Conservation (phyloP, 208 protist species). For the Trypanosoma boissoni region DNA sequence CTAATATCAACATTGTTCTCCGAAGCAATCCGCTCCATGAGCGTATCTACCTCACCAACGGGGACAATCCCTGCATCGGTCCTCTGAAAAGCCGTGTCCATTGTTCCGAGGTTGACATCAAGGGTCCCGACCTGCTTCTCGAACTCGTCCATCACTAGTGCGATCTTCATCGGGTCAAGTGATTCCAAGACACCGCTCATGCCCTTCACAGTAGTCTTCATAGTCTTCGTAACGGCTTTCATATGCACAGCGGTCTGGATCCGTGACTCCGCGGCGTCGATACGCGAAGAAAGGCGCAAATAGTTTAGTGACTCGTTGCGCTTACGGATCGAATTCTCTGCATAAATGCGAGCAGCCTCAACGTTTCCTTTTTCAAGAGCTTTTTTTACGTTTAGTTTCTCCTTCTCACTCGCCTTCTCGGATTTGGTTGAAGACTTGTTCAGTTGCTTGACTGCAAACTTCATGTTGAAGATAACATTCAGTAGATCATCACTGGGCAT, state of each 20-base stretch:
- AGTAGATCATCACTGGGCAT: conserved; percentile 72
- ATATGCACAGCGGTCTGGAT: conserved; percentile 95
- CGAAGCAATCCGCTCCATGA: conserved; percentile 94
- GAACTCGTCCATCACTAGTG: conserved; percentile 96
- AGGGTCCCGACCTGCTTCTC: conserved; percentile 96
- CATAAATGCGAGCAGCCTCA: conserved; percentile 98
- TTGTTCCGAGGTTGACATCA: conserved; percentile 91
- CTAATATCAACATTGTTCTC: conserved; percentile 93
- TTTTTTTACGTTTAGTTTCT: conserved; percentile 92
- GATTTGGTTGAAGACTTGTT: conserved; percentile 75
- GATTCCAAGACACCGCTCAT: conserved; percentile 94
- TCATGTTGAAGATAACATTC: conserved; percentile 95
- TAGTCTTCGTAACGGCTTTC: conserved; percentile 89
- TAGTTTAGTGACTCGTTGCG: conserved; percentile 96
- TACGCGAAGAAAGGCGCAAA: conserved; percentile 91
- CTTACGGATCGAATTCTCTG: conserved; percentile 97
- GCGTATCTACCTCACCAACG: conserved; percentile 81
- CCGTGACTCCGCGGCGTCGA: conserved; percentile 95
- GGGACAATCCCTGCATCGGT: conserved; percentile 89
- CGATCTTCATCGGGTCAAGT: conserved; percentile 93
- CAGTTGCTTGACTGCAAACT: conserved; percentile 95
- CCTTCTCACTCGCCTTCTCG: conserved; percentile 92
- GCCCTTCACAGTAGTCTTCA: conserved; percentile 92
- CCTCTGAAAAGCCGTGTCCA: conserved; percentile 92
- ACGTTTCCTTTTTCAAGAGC: conserved; percentile 97